phyloP scores from a whole-genome alignment of 108 stramenopile genomes.

The Cyclostephanos tholiformis region DNA sequence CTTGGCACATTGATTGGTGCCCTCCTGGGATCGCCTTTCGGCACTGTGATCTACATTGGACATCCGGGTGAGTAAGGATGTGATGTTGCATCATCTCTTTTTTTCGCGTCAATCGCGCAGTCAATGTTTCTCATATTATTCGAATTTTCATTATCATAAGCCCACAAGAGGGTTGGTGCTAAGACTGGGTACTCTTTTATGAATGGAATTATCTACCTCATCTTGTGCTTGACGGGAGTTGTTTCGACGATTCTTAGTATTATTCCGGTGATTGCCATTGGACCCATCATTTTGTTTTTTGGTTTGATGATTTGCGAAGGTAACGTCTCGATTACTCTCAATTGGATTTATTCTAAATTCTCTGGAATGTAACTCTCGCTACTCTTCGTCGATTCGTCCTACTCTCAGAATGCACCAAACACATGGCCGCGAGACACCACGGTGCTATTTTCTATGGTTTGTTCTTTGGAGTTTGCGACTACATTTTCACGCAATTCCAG shows the following conservation, averaged over 20 bases:
- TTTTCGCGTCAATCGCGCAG: too few relatives aligned
- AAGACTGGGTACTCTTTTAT: constrained; percentile 55
- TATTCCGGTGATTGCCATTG: constrained; percentile 37
- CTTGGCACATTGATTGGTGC: constrained; percentile 66
- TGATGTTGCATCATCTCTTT: too few relatives aligned
- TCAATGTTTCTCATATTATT: too few relatives aligned
- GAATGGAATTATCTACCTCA: constrained; percentile 58
- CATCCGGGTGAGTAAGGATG: constrained; percentile 45
- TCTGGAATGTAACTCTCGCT: neutral
- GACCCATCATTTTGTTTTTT: constrained; percentile 58
- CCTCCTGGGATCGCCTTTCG: constrained; percentile 67
- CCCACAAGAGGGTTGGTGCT: constrained; percentile 65
- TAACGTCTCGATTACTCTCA: neutral
- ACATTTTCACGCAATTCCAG: constrained; percentile 26
- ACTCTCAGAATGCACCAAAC: constrained; percentile 25
- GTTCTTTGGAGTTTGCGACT: constrained; percentile 47
- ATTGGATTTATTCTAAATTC: neutral
- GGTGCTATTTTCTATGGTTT: constrained; percentile 53
- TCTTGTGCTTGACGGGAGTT: constrained; percentile 53
- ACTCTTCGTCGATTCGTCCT: neutral
- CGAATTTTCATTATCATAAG: too few relatives aligned
- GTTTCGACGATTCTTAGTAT: constrained; percentile 26
- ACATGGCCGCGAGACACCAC: constrained; percentile 46
- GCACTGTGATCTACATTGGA: constrained; percentile 74
- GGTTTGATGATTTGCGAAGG: constrained; percentile 58